A percentile compares a stretch with the other conserved stretches of the same genome.
Evolutionary conservation across 345 rosid genomes (phyloP).

Genomic region (Alliaria petiolata): DNA sequence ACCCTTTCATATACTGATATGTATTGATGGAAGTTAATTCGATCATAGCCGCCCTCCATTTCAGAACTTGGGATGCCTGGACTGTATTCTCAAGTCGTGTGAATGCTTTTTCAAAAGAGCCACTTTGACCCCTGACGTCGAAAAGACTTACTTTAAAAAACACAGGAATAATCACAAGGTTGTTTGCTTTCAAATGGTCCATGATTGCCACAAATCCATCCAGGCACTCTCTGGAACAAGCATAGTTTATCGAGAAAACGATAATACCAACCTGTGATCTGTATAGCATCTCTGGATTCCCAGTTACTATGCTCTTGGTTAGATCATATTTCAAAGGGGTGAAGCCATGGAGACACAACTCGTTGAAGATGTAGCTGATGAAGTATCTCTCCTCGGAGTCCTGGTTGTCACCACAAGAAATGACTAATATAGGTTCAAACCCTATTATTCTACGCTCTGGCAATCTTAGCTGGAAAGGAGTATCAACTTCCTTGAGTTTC

Average conservation of each 20-base stretch:
- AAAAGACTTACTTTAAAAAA: background rate
- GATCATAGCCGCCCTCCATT: background rate
- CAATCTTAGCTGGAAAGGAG: background rate
- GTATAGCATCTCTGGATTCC: background rate
- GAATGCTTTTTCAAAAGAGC: background rate
- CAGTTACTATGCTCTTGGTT: background rate
- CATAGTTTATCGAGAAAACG: background rate
- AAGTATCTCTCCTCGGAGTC: conserved; percentile 13
- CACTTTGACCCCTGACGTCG: background rate
- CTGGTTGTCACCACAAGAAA: conserved; percentile 6
- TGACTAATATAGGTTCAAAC: background rate
- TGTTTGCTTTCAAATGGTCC: background rate
- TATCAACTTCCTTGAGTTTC: background rate
- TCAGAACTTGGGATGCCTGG: background rate
- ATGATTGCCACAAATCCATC: background rate
- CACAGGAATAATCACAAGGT: background rate
- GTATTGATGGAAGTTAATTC: background rate
- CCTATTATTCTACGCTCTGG: background rate
- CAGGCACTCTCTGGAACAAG: background rate
- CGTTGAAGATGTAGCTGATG: background rate
- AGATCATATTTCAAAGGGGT: conserved; percentile 11
- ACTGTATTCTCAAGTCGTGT: background rate
- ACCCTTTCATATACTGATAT: conserved; percentile 1
- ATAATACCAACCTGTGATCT: background rate
- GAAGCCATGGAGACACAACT: background rate